Conservation (phyloP, 169 alveolate genomes). For the Eimeria falciformis region DNA sequence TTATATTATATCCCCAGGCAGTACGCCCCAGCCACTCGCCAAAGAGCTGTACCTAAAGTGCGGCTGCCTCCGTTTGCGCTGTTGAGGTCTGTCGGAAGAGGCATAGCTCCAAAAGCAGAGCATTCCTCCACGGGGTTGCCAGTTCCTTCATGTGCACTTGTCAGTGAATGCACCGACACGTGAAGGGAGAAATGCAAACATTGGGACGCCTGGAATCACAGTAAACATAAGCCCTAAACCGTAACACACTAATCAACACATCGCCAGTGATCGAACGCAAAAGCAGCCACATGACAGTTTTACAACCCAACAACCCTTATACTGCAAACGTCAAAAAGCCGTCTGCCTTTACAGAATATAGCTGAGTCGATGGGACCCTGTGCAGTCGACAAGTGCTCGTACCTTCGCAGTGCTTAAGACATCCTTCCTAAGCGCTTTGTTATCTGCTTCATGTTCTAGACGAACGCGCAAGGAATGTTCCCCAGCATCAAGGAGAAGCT, state of each 20-base stretch:
- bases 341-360: no score
- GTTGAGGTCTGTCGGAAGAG: constrained; percentile 82
- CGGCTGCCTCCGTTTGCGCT: constrained; percentile 81
- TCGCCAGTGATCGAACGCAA: background rate
- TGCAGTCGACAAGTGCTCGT: background rate
- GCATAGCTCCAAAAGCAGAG: constrained; percentile 78
- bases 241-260: no score
- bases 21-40: no score
- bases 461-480: constrained; percentile 56
- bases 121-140: constrained; percentile 44
- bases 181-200: constrained; percentile 41
- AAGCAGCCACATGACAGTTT: background rate
- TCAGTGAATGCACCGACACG: constrained; percentile 29
- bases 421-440: constrained; percentile 7
- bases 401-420: constrained; percentile 21
- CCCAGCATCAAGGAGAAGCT: constrained; percentile 80
- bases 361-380: no score
- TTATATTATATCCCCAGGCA: no score
- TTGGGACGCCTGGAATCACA: constrained; percentile 4
- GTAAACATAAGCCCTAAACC: no score
- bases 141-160: background rate
- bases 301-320: no score
- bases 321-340: no score
- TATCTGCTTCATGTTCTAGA: background rate
- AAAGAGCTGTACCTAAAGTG: constrained; percentile 55